phyloP scores from a whole-genome alignment of 2,329 filamentous ascomycete genomes.

The Chrysoporthe puriensis region DNA sequence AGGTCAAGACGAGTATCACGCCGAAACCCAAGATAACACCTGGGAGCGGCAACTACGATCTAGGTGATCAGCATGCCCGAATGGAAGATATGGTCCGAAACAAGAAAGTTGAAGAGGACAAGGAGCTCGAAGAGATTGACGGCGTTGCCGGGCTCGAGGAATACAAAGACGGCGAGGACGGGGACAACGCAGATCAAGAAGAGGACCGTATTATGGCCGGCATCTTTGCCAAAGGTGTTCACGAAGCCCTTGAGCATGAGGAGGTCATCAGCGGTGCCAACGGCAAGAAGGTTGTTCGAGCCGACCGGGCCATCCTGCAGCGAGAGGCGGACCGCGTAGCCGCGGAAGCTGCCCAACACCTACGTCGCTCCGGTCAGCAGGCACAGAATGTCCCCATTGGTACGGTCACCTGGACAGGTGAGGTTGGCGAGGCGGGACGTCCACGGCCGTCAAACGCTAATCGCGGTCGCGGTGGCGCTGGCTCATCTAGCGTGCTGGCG shows the following conservation, averaged over 20 bases:
- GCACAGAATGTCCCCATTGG: slow-evolving; percentile 77
- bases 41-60: slow-evolving; percentile 25
- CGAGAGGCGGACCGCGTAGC: slow-evolving; percentile 82
- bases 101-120: slow-evolving; percentile 34
- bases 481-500: slow-evolving; percentile 58
- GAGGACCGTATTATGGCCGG: slow-evolving; percentile 84
- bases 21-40: slow-evolving; percentile 30
- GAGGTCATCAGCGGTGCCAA: slow-evolving; percentile 78
- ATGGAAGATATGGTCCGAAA: slow-evolving; percentile 17
- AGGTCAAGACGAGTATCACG: slow-evolving; percentile 56
- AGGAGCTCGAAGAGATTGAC: slow-evolving; percentile 40
- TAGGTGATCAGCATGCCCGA: slow-evolving; percentile 24
- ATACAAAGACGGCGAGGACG: slow-evolving; percentile 56
- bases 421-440: slow-evolving; percentile 76
- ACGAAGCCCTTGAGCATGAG: slow-evolving; percentile 92
- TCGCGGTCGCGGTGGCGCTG: slow-evolving; percentile 54
- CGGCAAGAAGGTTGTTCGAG: slow-evolving; percentile 70
- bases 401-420: slow-evolving; percentile 91
- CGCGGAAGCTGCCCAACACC: slow-evolving; percentile 73
- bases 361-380: slow-evolving; percentile 73
- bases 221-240: slow-evolving; percentile 85
- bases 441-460: slow-evolving; percentile 58
- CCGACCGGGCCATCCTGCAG: slow-evolving; percentile 78
- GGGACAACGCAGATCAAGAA: slow-evolving; percentile 47
- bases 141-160: slow-evolving; percentile 69